phyloP scores from a whole-genome alignment of 1,284 basidiomycete genomes.

The Ustilago loliicola region DNA sequence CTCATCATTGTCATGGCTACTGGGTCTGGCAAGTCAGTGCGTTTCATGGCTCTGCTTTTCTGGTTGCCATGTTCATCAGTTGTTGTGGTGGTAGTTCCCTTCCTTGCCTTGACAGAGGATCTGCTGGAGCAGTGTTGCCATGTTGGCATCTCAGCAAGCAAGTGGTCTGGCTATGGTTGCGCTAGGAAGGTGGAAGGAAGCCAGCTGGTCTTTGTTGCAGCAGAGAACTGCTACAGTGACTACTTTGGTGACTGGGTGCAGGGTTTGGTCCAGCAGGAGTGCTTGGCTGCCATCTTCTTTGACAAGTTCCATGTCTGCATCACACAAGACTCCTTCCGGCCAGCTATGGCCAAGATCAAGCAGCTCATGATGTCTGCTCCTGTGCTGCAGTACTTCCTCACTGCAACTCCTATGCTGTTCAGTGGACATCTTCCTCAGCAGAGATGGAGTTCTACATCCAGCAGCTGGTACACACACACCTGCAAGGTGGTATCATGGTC shows the following conservation, averaged over 20 bases:
- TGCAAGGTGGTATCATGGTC: too few relatives aligned
- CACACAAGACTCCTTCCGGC: neutral
- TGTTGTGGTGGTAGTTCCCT: neutral
- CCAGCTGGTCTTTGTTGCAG: conserved; percentile 1
- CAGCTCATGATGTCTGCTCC: neutral
- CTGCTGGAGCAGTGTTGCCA: neutral
- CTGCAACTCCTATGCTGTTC: conserved; percentile 3
- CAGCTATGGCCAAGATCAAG: neutral
- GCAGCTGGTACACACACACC: neutral
- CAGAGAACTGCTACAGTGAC: conserved; percentile 12
- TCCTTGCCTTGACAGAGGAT: conserved; percentile 1
- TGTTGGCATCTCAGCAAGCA: conserved; percentile 2
- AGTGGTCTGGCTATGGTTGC: neutral
- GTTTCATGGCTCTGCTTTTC: neutral
- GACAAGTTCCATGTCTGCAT: conserved; percentile 12
- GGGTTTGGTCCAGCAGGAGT: neutral
- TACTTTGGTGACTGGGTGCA: neutral
- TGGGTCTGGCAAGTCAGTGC: neutral
- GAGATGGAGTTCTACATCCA: conserved; percentile 2
- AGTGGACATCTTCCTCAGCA: neutral
- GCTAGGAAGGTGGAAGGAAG: conserved; percentile 1
- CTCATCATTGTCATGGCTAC: too few relatives aligned
- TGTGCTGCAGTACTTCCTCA: conserved; percentile 9
- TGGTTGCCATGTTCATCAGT: neutral
- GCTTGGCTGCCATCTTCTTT: conserved; percentile 14